These are phyloP conservation scores for Colletotrichum endophyticum DNA, from an alignment of 2,329 filamentous ascomycete genomes.

Conservation along the genomic window DNA sequence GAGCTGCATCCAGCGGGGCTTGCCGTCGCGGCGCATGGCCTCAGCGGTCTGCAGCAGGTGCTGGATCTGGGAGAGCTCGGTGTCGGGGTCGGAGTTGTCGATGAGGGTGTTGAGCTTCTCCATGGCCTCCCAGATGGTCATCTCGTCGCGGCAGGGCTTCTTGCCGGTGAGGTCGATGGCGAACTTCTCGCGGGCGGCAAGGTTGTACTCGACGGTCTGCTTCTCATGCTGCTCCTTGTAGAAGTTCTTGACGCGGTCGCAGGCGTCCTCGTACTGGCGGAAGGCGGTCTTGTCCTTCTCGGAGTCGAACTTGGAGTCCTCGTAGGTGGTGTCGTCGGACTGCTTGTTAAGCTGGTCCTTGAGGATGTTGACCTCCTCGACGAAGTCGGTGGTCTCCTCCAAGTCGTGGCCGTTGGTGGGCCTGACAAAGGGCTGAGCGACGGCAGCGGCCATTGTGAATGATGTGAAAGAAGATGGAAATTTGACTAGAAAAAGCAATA, in stretches of 20 bases:
- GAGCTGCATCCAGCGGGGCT: slow-evolving; percentile 83
- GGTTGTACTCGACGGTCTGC: slow-evolving; percentile 84
- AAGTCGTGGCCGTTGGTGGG: slow-evolving; percentile 36
- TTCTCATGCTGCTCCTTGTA: slow-evolving; percentile 76
- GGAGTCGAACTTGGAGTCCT: slow-evolving; percentile 70
- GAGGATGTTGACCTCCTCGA: slow-evolving; percentile 61
- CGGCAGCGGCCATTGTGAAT: slow-evolving; percentile 16
- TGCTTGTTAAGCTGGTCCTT: slow-evolving; percentile 38
- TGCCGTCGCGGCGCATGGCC: slow-evolving; percentile 84
- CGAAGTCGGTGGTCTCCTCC: slow-evolving; percentile 49
- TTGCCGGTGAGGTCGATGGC: slow-evolving; percentile 59
- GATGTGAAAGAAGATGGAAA: not conserved
- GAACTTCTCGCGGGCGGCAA: slow-evolving; percentile 70
- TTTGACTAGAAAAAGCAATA: not conserved
- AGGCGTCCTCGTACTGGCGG: slow-evolving; percentile 82
- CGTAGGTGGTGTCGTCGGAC: slow-evolving; percentile 29
- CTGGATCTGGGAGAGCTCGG: slow-evolving; percentile 85
- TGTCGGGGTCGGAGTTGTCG: slow-evolving; percentile 91
- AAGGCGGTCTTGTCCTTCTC: slow-evolving; percentile 82
- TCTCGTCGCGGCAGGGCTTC: slow-evolving; percentile 67
- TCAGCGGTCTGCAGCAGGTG: slow-evolving; percentile 89
- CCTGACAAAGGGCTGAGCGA: slow-evolving; percentile 3
- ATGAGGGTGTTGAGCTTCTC: slow-evolving; percentile 91
- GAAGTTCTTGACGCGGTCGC: slow-evolving; percentile 85
- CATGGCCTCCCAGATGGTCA: slow-evolving; percentile 91